Evolutionary conservation across 129 eudicot genomes (phyloP).

Genomic region (Sambucus nigra): DNA sequence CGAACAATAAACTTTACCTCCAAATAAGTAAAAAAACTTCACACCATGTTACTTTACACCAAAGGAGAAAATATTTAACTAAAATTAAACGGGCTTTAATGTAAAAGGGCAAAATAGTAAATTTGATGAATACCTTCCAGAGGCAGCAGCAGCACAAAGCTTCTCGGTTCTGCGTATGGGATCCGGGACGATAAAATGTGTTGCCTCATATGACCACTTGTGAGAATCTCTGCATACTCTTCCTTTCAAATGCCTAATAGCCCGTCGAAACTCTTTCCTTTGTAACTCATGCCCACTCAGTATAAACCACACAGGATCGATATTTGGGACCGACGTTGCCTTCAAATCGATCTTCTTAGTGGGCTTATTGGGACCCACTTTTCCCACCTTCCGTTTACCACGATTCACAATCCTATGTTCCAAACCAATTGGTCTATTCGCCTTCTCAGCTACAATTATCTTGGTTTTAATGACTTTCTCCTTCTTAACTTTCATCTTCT

Average conservation of each 20-base stretch:
- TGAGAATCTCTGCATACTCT: conserved; percentile 86
- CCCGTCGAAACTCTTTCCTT: conserved; percentile 71
- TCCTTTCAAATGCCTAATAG: conserved; percentile 60
- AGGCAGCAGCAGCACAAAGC: conserved; percentile 97
- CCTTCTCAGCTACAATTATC: conserved; percentile 15
- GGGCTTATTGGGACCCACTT: conserved; percentile 9
- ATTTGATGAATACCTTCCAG: conserved; percentile 59
- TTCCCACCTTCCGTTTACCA: conserved; percentile 15
- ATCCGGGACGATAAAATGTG: conserved; percentile 89
- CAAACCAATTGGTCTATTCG: conserved; percentile 25
- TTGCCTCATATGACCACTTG: conserved; percentile 95
- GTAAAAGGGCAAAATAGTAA: background rate
- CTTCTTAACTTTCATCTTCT: conserved; percentile 19
- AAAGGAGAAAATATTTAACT: no score
- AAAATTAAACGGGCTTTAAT: no score
- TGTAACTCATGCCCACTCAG: conserved; percentile 80
- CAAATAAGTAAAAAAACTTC: no score
- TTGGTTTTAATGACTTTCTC: background rate
- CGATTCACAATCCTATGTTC: conserved; percentile 19
- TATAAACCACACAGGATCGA: conserved; percentile 66
- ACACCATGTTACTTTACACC: no score
- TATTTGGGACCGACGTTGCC: conserved; percentile 1
- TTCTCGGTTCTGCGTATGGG: conserved; percentile 87
- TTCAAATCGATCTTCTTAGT: conserved; percentile 8
- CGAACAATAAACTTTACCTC: no score